Percentiles rank a stretch among this genome's conserved stretches.
phyloP scores from a whole-genome alignment of 306 rosid genomes.

The Lithocarpus polystachyus region DNA sequence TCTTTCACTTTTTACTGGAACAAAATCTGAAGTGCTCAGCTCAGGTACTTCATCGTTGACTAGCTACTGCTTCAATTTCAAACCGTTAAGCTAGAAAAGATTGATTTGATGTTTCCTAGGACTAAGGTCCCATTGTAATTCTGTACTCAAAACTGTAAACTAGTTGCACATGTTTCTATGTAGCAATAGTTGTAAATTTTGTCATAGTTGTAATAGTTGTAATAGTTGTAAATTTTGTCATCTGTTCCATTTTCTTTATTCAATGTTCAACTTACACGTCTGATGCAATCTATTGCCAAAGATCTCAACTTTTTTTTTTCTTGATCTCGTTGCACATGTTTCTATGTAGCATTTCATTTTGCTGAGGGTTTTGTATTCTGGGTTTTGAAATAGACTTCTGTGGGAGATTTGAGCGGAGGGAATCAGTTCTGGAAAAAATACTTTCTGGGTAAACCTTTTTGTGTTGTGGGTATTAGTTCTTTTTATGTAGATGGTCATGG shows the following conservation, averaged over 20 bases:
- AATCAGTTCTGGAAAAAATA: too few relatives aligned
- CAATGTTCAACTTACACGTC: too few relatives aligned
- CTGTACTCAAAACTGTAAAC: neutral
- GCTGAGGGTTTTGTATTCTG: neutral
- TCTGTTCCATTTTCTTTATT: neutral
- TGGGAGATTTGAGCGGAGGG: neutral
- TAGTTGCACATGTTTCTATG: too few relatives aligned
- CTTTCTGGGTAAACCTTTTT: neutral
- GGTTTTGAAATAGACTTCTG: neutral
- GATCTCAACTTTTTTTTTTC: neutral
- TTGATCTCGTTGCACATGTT: neutral
- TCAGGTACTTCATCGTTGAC: too few relatives aligned
- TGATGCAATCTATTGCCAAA: neutral
- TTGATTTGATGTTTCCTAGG: neutral
- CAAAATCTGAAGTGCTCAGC: too few relatives aligned
- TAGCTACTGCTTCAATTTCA: neutral
- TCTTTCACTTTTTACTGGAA: too few relatives aligned
- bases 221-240: neutral
- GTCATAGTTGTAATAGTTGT: too few relatives aligned
- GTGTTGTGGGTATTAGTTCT: constrained; percentile 4
- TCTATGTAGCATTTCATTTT: neutral
- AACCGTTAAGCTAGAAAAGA: neutral
- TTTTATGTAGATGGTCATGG: constrained; percentile 19
- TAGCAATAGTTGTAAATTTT: neutral
- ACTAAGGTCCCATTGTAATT: neutral